Base-by-base conservation (phyloP, 2,329 filamentous ascomycete genomes). In the Fusarium pininemorale region DNA sequence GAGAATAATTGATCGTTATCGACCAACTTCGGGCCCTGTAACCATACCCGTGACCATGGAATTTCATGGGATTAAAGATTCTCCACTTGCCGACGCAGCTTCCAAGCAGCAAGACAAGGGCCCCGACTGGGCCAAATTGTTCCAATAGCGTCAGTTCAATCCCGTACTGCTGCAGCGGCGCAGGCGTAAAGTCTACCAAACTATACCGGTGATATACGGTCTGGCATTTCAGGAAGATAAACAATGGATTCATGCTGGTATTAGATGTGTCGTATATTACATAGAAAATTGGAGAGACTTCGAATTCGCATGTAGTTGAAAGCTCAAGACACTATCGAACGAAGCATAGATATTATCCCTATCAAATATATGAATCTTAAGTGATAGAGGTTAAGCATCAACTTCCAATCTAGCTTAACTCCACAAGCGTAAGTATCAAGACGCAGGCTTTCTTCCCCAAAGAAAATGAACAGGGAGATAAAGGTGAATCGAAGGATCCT, bases 121-220 rank as follows among this genome's bases (percentile, higher is more conserved):
- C 2, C 7, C 5, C 2, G 2, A 2, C 5, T 3, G 24, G 4
- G 2, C 5, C 22, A 13, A 12, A 18, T 38, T 1, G 4, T 12
- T 20, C 13, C 13, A 53, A 3, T 26, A 26, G 13, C 12, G 3
- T 7, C 32, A 16, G 32, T 1, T 11, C 24, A 24, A 24, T 35
- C 22, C 20, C 15, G 12, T 18, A 5, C 24, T 5, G 15, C 7
- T 18, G n/a, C 22, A 30, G 28, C 28, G 8, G 28, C 9, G 28
- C 8, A 28, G 28, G 28, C 8, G 8, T 28, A 28, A 28, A 28
- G 8, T 28, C 28, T 28, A 28, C 8, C 8, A 8, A 9, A 9
- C 9, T 28, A 4, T 13, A 41, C 20, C 20, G 8, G 12, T 8
- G 20, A n/a, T 4, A 41, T 14, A 22, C 20, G 4, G 4, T 22